phyloP scores from a whole-genome alignment of 148 eudicot species.

The Hydrangea macrophylla region DNA sequence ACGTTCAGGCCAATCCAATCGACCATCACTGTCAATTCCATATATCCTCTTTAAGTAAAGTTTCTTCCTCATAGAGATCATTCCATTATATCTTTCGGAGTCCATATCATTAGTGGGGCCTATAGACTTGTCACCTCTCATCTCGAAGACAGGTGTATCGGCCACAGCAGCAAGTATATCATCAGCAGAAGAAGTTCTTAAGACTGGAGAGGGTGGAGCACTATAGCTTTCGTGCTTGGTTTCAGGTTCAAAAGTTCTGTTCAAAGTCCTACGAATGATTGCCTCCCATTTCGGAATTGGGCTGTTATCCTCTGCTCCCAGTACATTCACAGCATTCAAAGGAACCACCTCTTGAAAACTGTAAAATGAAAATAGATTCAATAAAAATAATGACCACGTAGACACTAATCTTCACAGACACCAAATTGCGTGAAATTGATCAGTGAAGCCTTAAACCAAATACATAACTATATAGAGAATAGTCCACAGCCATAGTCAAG shows the following conservation, averaged over 20 bases:
- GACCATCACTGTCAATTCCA: slow-evolving; percentile 47
- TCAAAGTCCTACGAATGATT: slow-evolving; percentile 65
- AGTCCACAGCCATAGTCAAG: not conserved
- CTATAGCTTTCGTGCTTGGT: slow-evolving; percentile 57
- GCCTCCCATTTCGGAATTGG: slow-evolving; percentile 84
- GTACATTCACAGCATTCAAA: slow-evolving; percentile 76
- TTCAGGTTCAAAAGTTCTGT: slow-evolving; percentile 43
- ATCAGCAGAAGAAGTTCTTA: slow-evolving; percentile 48
- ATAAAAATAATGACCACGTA: not conserved
- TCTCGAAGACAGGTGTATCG: slow-evolving; percentile 23
- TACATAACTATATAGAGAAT: too few species aligned
- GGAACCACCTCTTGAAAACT: slow-evolving; percentile 98
- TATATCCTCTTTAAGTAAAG: slow-evolving; percentile 41
- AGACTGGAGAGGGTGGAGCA: slow-evolving; percentile 73
- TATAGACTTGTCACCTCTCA: slow-evolving; percentile 20
- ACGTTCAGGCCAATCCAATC: slow-evolving; percentile 66
- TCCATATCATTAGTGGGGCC: slow-evolving; percentile 15
- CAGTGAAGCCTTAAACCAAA: too few species aligned
- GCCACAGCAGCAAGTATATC: slow-evolving; percentile 47
- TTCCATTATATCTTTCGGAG: slow-evolving; percentile 19
- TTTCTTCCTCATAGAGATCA: slow-evolving; percentile 27
- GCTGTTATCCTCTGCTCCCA: slow-evolving; percentile 75
- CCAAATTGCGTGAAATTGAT: not conserved
- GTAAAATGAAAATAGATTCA: slow-evolving; percentile 13
- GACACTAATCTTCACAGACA: not conserved